Conservation (phyloP, 352 stramenopile species). For the Pythium volutum region DNA sequence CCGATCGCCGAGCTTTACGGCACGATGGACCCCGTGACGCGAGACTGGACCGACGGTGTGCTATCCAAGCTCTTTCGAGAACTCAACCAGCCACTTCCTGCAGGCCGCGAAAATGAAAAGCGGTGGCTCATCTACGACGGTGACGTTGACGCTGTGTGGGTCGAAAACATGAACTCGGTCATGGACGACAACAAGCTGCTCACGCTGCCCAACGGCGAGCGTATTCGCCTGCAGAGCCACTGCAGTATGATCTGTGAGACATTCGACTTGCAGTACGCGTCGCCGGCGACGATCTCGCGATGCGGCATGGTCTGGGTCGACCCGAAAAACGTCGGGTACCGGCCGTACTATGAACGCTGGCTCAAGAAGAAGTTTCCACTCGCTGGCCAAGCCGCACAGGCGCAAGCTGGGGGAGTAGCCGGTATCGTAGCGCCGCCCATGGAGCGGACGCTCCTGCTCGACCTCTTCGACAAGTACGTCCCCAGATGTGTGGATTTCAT, state of each 20-base stretch:
- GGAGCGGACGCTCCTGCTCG: conserved; percentile 57
- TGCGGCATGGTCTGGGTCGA: conserved; percentile 98
- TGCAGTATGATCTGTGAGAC: conserved; percentile 95
- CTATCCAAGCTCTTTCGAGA: conserved; percentile 94
- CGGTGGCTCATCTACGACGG: conserved; percentile 96
- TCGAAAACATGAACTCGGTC: conserved; percentile 98
- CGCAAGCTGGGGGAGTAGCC: not conserved
- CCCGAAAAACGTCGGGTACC: conserved; percentile 94
- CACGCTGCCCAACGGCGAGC: conserved; percentile 94
- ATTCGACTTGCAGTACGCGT: conserved; percentile 95
- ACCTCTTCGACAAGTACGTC: conserved; percentile 95
- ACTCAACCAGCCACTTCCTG: conserved; percentile 90
- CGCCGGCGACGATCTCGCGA: conserved; percentile 92
- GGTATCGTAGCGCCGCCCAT: conserved; percentile 30
- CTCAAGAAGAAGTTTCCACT: conserved; percentile 87
- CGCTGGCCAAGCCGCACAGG: not conserved
- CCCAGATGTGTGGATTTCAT: conserved; percentile 91
- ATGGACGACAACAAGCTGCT: conserved; percentile 97
- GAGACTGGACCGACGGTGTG: conserved; percentile 95
- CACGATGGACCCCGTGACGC: conserved; percentile 93
- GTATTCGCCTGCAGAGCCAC: conserved; percentile 91
- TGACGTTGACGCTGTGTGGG: conserved; percentile 95
- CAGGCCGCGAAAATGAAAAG: conserved; percentile 91
- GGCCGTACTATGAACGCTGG: conserved; percentile 94
- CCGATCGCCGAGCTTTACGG: conserved; percentile 93